Percentiles rank a stretch among this genome's conserved stretches.
phyloP scores from a whole-genome alignment of 1,139 yeast genomes.

The Yamadazyma conglobata region DNA sequence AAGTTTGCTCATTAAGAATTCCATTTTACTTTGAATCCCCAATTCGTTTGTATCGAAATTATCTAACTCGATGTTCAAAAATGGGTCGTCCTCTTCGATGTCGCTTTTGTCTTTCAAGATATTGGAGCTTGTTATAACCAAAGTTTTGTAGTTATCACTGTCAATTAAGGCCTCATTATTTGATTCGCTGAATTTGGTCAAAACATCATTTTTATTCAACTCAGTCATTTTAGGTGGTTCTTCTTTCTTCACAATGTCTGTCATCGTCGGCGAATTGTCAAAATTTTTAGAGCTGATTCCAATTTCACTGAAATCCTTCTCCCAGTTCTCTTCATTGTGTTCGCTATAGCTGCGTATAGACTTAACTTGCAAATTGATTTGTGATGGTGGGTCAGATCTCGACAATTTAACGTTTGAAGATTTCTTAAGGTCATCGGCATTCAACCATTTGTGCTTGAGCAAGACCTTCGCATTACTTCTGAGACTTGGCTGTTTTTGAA shows the following conservation, averaged over 20 bases:
- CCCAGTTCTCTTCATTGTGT: constrained; percentile 34
- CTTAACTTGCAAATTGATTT: constrained; percentile 10
- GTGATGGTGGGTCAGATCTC: neutral
- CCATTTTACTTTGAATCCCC: constrained; percentile 44
- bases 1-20: constrained; percentile 33
- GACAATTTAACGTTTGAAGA: neutral
- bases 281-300: constrained; percentile 3
- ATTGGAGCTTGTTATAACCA: constrained; percentile 1
- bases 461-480: constrained; percentile 57
- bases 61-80: constrained; percentile 37
- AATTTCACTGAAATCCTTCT: constrained; percentile 27
- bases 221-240: constrained; percentile 6
- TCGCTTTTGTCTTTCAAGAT: constrained; percentile 3
- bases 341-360: constrained; percentile 18
- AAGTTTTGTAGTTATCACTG: constrained; percentile 4
- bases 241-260: neutral
- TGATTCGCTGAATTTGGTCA: constrained; percentile 29
- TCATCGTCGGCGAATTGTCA: neutral
- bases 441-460: constrained; percentile 62
- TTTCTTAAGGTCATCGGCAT: constrained; percentile 3
- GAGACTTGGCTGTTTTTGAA: constrained; percentile 67
- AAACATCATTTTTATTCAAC: constrained; percentile 24
- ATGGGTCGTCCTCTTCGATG: constrained; percentile 35
- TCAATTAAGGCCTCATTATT: constrained; percentile 16
- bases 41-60: constrained; percentile 43